Percentiles rank a stretch among this genome's conserved stretches.
Evolutionary conservation across 176 grass and related monocot genomes (phyloP).

Genomic region (Avena insularis): DNA sequence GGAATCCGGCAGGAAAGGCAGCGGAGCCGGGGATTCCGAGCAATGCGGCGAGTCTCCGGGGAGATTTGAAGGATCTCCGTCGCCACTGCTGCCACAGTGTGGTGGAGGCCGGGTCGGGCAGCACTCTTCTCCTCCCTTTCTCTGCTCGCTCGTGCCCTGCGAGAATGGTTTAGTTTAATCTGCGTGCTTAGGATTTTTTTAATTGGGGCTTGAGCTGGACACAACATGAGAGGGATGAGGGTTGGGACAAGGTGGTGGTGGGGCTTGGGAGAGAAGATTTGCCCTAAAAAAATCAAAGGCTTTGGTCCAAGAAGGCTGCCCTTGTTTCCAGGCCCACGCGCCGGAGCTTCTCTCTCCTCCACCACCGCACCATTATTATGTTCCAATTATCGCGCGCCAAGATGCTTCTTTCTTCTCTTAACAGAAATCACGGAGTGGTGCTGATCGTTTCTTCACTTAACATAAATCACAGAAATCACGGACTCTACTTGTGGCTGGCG

Average conservation of each 20-base stretch:
- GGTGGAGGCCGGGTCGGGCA: neutral
- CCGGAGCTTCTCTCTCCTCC: neutral
- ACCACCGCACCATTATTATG: constrained; percentile 23
- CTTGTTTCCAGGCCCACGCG: constrained; percentile 14
- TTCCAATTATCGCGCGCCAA: neutral
- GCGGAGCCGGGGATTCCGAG: neutral
- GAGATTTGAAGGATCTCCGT: constrained; percentile 26
- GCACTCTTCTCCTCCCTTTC: neutral
- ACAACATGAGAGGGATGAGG: constrained; percentile 15
- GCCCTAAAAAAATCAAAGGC: neutral
- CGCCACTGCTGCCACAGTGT: neutral
- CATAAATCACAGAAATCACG: no score
- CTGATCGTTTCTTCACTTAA: neutral
- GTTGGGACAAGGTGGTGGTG: constrained; percentile 5
- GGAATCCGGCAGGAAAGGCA: neutral
- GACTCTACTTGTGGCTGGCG: no score
- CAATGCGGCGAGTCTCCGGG: constrained; percentile 28
- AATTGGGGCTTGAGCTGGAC: constrained; percentile 36
- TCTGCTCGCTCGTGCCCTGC: neutral
- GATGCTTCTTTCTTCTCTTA: neutral
- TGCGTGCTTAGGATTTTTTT: neutral
- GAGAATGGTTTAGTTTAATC: constrained; percentile 28
- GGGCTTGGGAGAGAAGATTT: neutral
- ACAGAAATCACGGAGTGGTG: neutral
- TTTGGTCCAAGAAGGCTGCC: constrained; percentile 29